phyloP scores from a whole-genome alignment of 345 rosid species.

The Lumnitzera littorea region DNA sequence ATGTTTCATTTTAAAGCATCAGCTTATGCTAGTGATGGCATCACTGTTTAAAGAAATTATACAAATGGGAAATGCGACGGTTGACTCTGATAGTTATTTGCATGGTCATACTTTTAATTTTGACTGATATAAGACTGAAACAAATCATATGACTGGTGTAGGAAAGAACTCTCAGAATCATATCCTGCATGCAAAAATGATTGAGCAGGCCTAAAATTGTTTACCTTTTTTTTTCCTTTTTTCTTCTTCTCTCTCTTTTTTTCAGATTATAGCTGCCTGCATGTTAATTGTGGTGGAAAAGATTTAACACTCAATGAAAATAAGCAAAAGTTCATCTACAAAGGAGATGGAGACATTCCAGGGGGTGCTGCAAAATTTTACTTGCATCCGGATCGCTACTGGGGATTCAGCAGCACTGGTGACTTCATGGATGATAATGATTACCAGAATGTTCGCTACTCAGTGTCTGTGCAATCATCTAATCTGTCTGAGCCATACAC shows the following conservation, averaged over 20 bases:
- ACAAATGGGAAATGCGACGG: too few relatives aligned
- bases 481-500: conserved; percentile 22
- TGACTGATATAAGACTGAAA: too few relatives aligned
- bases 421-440: conserved; percentile 35
- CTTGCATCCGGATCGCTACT: conserved; percentile 12
- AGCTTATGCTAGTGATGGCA: too few relatives aligned
- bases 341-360: conserved; percentile 26
- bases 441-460: conserved; percentile 5
- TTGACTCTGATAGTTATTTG: too few relatives aligned
- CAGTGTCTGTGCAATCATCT: conserved; percentile 10
- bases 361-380: conserved; percentile 29
- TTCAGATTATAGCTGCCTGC: conserved; percentile 22
- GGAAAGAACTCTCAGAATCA: too few relatives aligned
- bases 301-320: conserved; percentile 7
- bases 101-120: too few relatives aligned
- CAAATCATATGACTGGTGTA: too few relatives aligned
- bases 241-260: background rate
- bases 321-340: conserved; percentile 17
- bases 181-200: background rate
- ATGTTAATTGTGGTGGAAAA: conserved; percentile 45
- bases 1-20: too few relatives aligned
- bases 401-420: conserved; percentile 57
- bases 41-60: too few relatives aligned
- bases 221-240: background rate
- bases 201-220: background rate